A percentile compares a stretch with the other conserved stretches of the same genome.
Evolutionary conservation across 2,329 filamentous ascomycete species (phyloP).

Genomic region (Sporothrix protearum): DNA sequence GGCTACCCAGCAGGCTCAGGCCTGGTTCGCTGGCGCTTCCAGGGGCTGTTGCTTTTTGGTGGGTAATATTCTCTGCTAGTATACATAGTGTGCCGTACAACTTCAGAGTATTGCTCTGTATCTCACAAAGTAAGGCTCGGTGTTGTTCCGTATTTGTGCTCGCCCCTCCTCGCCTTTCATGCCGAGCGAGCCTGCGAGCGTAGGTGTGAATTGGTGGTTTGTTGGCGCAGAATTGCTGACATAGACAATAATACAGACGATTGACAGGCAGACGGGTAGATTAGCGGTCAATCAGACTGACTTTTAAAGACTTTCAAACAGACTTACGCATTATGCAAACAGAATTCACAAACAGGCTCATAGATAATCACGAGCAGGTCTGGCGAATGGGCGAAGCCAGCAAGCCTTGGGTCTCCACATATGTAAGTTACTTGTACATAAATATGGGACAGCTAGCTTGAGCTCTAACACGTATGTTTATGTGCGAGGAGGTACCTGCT

Average conservation of each 20-base stretch:
- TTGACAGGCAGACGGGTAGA: background rate
- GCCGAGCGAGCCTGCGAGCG: background rate
- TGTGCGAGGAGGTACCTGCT: background rate
- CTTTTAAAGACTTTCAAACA: background rate
- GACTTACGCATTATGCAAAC: background rate
- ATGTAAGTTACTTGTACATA: background rate
- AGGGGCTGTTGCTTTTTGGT: too few species aligned
- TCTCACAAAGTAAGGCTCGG: too few species aligned
- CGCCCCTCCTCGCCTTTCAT: too few species aligned
- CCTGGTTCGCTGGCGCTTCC: background rate
- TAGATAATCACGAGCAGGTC: background rate
- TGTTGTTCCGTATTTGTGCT: too few species aligned
- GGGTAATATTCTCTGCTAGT: too few species aligned
- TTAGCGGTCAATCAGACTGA: background rate
- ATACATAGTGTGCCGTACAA: too few species aligned
- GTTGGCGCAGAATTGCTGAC: background rate
- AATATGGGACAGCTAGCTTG: too few species aligned
- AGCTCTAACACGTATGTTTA: too few species aligned
- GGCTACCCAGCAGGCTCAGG: background rate
- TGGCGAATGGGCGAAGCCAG: background rate
- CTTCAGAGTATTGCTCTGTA: too few species aligned
- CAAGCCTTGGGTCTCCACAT: background rate
- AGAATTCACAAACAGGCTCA: too few species aligned
- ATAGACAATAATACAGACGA: background rate
- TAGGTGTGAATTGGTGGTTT: background rate